Conservation (phyloP, 352 stramenopile species). For the Pythium biforme region DNA sequence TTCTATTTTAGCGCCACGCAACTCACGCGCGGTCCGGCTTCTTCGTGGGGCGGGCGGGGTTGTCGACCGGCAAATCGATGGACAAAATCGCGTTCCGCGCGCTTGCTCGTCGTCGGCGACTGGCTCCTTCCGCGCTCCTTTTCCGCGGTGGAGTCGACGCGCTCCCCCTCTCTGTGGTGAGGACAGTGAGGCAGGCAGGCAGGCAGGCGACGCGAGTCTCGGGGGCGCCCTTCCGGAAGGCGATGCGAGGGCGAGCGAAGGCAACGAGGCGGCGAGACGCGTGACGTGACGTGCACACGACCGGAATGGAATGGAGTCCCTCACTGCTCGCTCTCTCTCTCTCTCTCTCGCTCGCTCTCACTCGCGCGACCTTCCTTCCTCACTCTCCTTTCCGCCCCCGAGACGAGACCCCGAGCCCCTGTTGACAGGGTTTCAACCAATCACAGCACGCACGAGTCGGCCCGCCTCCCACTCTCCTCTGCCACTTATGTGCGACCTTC, state of each 20-base stretch:
- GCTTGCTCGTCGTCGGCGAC: too few species aligned
- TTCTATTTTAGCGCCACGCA: constrained; percentile 8
- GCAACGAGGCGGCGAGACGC: background rate
- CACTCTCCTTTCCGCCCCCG: constrained; percentile 6
- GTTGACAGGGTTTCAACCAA: constrained; percentile 25
- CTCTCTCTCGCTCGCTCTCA: background rate
- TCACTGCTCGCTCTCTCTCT: background rate
- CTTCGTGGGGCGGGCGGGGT: background rate
- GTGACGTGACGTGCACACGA: constrained; percentile 16
- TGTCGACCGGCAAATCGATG: constrained; percentile 9
- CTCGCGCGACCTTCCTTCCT: background rate
- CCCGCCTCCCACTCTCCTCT: constrained; percentile 25
- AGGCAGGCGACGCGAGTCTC: too few species aligned
- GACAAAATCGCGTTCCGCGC: constrained; percentile 18
- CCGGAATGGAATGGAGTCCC: background rate
- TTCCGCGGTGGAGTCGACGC: too few species aligned
- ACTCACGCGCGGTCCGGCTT: constrained; percentile 11
- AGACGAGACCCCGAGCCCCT: constrained; percentile 8
- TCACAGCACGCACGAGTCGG: background rate
- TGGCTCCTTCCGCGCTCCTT: constrained; percentile 1
- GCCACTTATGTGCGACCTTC: constrained; percentile 34
- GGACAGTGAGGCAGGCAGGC: background rate
- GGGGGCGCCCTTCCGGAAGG: too few species aligned
- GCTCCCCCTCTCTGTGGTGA: too few species aligned
- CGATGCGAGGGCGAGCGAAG: background rate